Percentiles rank a stretch among this genome's conserved stretches.
phyloP scores from a whole-genome alignment of 148 eudicot species.

The Camellia lanceoleosa region DNA sequence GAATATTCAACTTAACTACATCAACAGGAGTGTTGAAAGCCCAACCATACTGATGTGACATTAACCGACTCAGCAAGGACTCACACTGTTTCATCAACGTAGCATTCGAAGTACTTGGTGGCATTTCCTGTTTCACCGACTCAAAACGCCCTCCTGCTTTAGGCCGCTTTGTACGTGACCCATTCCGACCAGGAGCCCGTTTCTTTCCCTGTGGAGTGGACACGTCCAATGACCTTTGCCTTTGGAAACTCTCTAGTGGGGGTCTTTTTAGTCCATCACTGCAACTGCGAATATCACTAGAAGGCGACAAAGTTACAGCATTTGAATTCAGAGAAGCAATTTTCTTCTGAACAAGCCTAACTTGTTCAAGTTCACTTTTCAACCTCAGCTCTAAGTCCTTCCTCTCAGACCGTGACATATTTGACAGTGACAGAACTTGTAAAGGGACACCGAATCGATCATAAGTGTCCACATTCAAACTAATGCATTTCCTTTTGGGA shows the following conservation, averaged over 20 bases:
- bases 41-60: slow-evolving; percentile 58
- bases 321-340: slow-evolving; percentile 39
- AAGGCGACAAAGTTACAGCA: slow-evolving; percentile 37
- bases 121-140: slow-evolving; percentile 33
- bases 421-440: slow-evolving; percentile 54
- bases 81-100: slow-evolving; percentile 72
- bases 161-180: slow-evolving; percentile 40
- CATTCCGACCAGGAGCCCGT: slow-evolving; percentile 51
- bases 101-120: slow-evolving; percentile 30
- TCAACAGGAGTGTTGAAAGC: slow-evolving; percentile 79
- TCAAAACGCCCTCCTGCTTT: slow-evolving; percentile 24
- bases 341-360: slow-evolving; percentile 55
- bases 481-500: slow-evolving; percentile 55
- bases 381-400: slow-evolving; percentile 58
- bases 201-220: slow-evolving; percentile 47
- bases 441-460: slow-evolving; percentile 63
- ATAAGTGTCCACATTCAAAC: slow-evolving; percentile 46
- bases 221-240: slow-evolving; percentile 32
- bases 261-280: slow-evolving; percentile 61
- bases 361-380: slow-evolving; percentile 73
- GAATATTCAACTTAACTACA: slow-evolving; percentile 63
- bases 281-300: slow-evolving; percentile 59
- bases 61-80: slow-evolving; percentile 50
- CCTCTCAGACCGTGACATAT: slow-evolving; percentile 60
- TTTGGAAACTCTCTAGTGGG: slow-evolving; percentile 33